Percentiles rank a stretch among this genome's conserved stretches.
phyloP scores from a whole-genome alignment of 257 asterid genomes.

The Echium plantagineum region DNA sequence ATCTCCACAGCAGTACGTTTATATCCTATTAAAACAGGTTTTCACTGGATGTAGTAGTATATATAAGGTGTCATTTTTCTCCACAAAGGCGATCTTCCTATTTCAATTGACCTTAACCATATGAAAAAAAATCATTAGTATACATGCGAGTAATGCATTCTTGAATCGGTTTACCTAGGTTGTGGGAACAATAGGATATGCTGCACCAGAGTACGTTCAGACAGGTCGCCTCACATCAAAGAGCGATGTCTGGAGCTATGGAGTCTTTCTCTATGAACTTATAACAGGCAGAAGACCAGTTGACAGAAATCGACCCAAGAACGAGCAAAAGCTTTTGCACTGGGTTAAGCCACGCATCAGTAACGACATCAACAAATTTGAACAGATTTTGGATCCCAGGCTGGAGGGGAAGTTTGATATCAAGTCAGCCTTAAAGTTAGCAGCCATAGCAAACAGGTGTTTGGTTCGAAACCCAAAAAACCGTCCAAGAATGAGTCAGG shows the following conservation, averaged over 20 bases:
- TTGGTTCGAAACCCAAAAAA: slow-evolving; percentile 52
- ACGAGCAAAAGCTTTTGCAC: slow-evolving; percentile 75
- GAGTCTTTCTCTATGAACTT: slow-evolving; percentile 83
- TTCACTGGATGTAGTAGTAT: background rate
- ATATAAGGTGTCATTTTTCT: too few species aligned
- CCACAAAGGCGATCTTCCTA: too few species aligned
- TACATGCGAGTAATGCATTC: background rate
- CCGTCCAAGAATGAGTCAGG: slow-evolving; percentile 74
- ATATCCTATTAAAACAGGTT: background rate
- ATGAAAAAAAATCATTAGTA: too few species aligned
- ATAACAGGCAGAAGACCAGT: slow-evolving; percentile 82
- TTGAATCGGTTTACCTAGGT: slow-evolving; percentile 27
- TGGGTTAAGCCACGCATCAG: slow-evolving; percentile 71
- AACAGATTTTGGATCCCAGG: slow-evolving; percentile 70
- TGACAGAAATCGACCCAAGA: slow-evolving; percentile 67
- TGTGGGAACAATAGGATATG: slow-evolving; percentile 92
- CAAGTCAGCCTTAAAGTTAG: slow-evolving; percentile 63
- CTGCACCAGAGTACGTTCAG: slow-evolving; percentile 87
- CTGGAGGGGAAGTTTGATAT: slow-evolving; percentile 45
- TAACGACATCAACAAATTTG: slow-evolving; percentile 56
- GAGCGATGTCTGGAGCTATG: slow-evolving; percentile 94
- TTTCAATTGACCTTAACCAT: too few species aligned
- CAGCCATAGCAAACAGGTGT: slow-evolving; percentile 77
- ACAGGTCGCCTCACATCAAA: slow-evolving; percentile 84
- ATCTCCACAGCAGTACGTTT: slow-evolving; percentile 71